Conservation (phyloP, 208 protist genomes). For the Sergeia podlipaevii region DNA sequence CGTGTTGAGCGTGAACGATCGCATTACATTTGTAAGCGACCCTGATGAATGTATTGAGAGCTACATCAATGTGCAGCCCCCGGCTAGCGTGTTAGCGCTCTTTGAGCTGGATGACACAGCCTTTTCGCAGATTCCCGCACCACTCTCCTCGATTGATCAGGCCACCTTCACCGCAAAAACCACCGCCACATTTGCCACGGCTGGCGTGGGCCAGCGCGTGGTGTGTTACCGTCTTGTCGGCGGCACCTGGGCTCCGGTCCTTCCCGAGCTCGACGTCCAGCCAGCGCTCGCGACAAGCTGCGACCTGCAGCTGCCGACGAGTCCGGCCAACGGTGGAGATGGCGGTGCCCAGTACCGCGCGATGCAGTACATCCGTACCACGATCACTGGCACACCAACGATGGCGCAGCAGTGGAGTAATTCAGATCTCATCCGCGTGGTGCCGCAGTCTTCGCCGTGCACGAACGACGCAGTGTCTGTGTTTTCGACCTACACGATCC, state of each 20-base stretch:
- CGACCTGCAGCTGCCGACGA: slow-evolving; percentile 15
- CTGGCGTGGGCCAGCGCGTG: slow-evolving; percentile 33
- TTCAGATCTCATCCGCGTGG: slow-evolving; percentile 50
- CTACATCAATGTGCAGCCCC: slow-evolving; percentile 43
- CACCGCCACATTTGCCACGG: slow-evolving; percentile 43
- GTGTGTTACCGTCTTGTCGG: slow-evolving; percentile 70
- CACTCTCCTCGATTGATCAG: slow-evolving; percentile 10
- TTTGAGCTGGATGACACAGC: slow-evolving; percentile 62
- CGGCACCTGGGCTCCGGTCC: slow-evolving; percentile 80
- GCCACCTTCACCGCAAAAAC: slow-evolving; percentile 27
- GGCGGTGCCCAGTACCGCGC: slow-evolving; percentile 34
- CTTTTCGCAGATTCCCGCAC: slow-evolving; percentile 55
- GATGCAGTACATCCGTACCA: slow-evolving; percentile 75
- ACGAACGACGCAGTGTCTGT: slow-evolving; percentile 44
- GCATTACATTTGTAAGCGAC: slow-evolving; percentile 55
- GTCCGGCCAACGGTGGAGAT: slow-evolving; percentile 25
- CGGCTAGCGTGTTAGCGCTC: slow-evolving; percentile 31
- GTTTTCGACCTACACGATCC: slow-evolving; percentile 25
- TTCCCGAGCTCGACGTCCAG: slow-evolving; percentile 39
- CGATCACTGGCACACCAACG: slow-evolving; percentile 27
- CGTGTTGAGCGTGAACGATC: slow-evolving; percentile 49
- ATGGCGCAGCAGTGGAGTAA: slow-evolving; percentile 6
- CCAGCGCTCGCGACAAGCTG: slow-evolving; percentile 31
- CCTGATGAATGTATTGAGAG: slow-evolving; percentile 62
- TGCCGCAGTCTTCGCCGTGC: slow-evolving; percentile 60